Base-by-base conservation (phyloP, 1,139 yeast species). In the Pneumocystis sp. region DNA sequence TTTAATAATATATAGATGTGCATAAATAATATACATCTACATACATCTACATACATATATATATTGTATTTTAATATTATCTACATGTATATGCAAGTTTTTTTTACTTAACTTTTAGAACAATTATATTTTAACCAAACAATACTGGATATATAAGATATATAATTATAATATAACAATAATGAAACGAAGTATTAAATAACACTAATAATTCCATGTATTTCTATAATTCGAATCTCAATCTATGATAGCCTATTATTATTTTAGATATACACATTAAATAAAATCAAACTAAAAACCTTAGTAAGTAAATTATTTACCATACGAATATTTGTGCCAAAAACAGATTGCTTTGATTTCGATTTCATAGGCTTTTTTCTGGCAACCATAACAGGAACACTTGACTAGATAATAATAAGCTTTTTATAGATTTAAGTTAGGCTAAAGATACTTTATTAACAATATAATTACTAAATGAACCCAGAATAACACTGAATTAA, bases 341-440 rank as follows among this genome's bases (percentile, higher is more conserved):
- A 83, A 25, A 63, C 44, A 29, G 63, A 63, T 31, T 66, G 67
- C 8, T 63, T 63, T 72, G 87, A 81, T 69, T 85, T 83, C 68
- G 87, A 80, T 77, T 88, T 85, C 76, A 87, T 87, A 72, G 89
- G 80, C 73, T 87, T 89, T 73, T 86, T 86, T 68, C 96, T 81
- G 25, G 93, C 95, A 63, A 91, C 96, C 86, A 91, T 85, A 35
- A 90, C 95, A 0, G 97, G 97, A 17, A 89, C 91, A 34, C 88
- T 80, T 72, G 89, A 83, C 72, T 64, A 57, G 12, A 19, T 3
- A 39, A 45, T 42, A 42, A 42, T 62, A 6, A 39, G n/a, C 29
- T 25, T 25, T 34, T 29, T 8, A n/a, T n/a, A 19, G 7, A 31
- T 44, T 21, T 39, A 44, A 35, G 7, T 35, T n/a, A 56, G 7